These are phyloP conservation scores for Salix arbutifolia DNA, from an alignment of 345 rosid genomes.

Conservation along the genomic window DNA sequence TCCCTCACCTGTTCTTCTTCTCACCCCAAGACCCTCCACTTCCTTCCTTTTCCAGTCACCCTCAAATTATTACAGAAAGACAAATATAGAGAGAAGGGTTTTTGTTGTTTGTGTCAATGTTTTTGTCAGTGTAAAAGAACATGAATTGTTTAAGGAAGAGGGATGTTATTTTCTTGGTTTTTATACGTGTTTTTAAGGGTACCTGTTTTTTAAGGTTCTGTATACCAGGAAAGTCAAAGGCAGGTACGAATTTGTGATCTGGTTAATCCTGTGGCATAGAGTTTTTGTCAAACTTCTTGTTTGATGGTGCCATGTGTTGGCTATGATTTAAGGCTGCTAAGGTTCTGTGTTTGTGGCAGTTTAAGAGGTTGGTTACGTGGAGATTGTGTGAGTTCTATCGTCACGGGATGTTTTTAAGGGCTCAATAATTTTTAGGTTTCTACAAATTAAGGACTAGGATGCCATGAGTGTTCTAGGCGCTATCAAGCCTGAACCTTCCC, in stretches of 20 bases:
- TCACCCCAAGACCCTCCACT: not conserved
- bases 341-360: not conserved
- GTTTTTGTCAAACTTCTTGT: not conserved
- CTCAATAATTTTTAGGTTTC: not conserved
- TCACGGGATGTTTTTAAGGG: not conserved
- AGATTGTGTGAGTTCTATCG: not conserved
- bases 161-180: constrained; percentile 5
- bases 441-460: not conserved
- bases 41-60: constrained; percentile 12
- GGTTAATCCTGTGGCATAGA: not conserved
- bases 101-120: not conserved
- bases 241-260: not conserved
- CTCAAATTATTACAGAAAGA: not conserved
- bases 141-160: not conserved
- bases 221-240: constrained; percentile 18
- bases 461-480: not conserved
- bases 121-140: not conserved
- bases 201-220: constrained; percentile 2
- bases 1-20: not conserved
- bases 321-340: not conserved
- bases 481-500: not conserved
- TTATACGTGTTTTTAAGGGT: not conserved
- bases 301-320: constrained; percentile 5
- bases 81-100: not conserved
- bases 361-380: not conserved